These are phyloP conservation scores for Populus nigra DNA, from an alignment of 345 rosid genomes.

Conservation along the genomic window DNA sequence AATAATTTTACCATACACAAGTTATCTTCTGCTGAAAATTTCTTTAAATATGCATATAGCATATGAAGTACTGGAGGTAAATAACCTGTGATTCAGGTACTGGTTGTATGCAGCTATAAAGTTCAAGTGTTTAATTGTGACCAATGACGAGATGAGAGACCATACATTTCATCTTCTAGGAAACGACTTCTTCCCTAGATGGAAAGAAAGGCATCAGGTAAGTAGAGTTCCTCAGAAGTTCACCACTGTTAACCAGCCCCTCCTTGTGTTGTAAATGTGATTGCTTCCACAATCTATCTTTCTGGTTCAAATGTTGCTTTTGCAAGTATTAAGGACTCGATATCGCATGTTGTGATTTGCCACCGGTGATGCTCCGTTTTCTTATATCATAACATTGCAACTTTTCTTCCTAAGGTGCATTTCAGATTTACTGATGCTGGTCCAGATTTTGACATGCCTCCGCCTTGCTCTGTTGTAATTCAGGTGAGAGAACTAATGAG, in stretches of 20 bases:
- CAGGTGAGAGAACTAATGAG: conserved; percentile 37
- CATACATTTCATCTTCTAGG: conserved; percentile 74
- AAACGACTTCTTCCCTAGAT: conserved; percentile 64
- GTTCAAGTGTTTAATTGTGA: conserved; percentile 60
- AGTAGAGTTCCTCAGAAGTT: conserved; percentile 20
- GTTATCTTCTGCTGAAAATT: background rate
- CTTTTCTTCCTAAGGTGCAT: conserved; percentile 40
- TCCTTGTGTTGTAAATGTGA: background rate
- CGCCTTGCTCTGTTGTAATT: conserved; percentile 54
- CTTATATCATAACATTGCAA: conserved; percentile 6
- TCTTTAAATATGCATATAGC: conserved; percentile 2
- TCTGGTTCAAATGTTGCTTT: background rate
- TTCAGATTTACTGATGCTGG: conserved; percentile 53
- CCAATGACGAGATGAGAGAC: conserved; percentile 81
- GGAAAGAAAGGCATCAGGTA: conserved; percentile 85
- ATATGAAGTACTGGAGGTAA: conserved; percentile 17
- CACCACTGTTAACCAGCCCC: background rate
- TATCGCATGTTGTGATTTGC: background rate
- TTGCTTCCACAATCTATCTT: background rate
- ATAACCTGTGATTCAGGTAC: conserved; percentile 56
- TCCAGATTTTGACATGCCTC: conserved; percentile 61
- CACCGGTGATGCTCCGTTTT: conserved; percentile 5
- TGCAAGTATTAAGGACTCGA: background rate
- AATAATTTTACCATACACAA: background rate
- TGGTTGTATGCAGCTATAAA: conserved; percentile 82